A percentile compares a stretch with the other conserved stretches of the same genome.
phyloP scores from a whole-genome alignment of 1,139 yeast genomes.

The Hemisphaericaspora xylofermentans region DNA sequence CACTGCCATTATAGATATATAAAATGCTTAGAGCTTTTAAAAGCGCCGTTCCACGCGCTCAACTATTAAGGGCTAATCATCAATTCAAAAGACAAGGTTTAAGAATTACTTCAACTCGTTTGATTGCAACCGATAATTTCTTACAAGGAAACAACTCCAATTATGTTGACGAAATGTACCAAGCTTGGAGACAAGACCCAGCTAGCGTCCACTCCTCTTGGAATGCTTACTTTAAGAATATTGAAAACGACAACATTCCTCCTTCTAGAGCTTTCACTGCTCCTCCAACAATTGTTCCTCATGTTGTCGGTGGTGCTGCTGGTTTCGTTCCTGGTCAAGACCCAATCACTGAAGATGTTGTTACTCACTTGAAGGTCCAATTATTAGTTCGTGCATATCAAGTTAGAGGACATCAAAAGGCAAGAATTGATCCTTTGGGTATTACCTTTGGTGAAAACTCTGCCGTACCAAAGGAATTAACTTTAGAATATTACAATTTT shows the following conservation, averaged over 20 bases:
- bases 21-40: conserved; percentile 48
- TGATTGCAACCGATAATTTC: conserved; percentile 37
- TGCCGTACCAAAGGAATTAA: conserved; percentile 75
- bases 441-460: conserved; percentile 76
- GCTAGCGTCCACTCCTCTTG: conserved; percentile 90
- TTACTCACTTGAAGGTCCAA: conserved; percentile 92
- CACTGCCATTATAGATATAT: background rate
- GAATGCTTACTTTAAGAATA: conserved; percentile 93
- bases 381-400: conserved; percentile 96
- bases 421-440: conserved; percentile 91
- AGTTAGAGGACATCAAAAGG: conserved; percentile 96
- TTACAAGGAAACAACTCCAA: conserved; percentile 83
- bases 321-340: conserved; percentile 49
- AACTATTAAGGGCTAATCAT: conserved; percentile 20
- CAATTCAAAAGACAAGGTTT: conserved; percentile 10
- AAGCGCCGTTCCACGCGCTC: conserved; percentile 39
- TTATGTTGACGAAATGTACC: conserved; percentile 97
- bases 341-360: conserved; percentile 58
- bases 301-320: conserved; percentile 72
- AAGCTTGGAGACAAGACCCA: conserved; percentile 92
- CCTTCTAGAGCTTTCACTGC: conserved; percentile 80
- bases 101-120: conserved; percentile 7
- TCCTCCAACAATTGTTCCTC: conserved; percentile 84
- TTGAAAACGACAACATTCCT: conserved; percentile 67
- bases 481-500: conserved; percentile 89